These are phyloP conservation scores for Fusarium pilosicola DNA, from an alignment of 2,329 filamentous ascomycete species.

Conservation along the genomic window DNA sequence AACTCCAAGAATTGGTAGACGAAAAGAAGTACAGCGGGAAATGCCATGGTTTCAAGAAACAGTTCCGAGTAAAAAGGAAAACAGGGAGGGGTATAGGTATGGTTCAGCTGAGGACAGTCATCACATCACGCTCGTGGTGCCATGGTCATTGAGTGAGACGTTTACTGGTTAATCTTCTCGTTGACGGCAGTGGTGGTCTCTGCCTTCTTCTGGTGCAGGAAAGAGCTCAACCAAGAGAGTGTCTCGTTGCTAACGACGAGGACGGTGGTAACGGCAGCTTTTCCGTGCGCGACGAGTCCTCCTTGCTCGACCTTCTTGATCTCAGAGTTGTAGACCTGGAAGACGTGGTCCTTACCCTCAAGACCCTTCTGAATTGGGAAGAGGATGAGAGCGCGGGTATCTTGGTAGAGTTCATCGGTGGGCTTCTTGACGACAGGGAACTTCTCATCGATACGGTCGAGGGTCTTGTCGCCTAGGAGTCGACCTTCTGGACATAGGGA, in stretches of 20 bases:
- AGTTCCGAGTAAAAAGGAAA: constrained; percentile 19
- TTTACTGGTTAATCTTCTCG: constrained; percentile 61
- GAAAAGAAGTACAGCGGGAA: constrained; percentile 18
- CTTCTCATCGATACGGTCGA: constrained; percentile 73
- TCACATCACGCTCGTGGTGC: constrained; percentile 26
- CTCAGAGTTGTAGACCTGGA: constrained; percentile 66
- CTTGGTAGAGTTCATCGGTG: constrained; percentile 73
- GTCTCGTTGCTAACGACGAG: constrained; percentile 74
- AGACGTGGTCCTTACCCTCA: constrained; percentile 70
- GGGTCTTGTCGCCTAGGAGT: constrained; percentile 79
- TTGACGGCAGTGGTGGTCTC: constrained; percentile 65
- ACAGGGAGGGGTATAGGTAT: constrained; percentile 41
- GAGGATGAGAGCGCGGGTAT: constrained; percentile 69
- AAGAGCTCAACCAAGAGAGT: constrained; percentile 67
- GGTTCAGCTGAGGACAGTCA: constrained; percentile 12
- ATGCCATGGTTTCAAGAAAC: constrained; percentile 6
- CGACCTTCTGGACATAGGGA: constrained; percentile 86
- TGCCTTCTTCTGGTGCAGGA: constrained; percentile 70
- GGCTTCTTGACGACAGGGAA: constrained; percentile 82
- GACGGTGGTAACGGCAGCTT: constrained; percentile 74
- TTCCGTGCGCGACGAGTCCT: constrained; percentile 72
- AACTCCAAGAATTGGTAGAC: constrained; percentile 15
- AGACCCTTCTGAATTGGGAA: constrained; percentile 70
- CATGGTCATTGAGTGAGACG: neutral
- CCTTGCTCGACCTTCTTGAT: constrained; percentile 72